Evolutionary conservation across 2,329 filamentous ascomycete genomes (phyloP).

Genomic region (Helotiales sp.): DNA sequence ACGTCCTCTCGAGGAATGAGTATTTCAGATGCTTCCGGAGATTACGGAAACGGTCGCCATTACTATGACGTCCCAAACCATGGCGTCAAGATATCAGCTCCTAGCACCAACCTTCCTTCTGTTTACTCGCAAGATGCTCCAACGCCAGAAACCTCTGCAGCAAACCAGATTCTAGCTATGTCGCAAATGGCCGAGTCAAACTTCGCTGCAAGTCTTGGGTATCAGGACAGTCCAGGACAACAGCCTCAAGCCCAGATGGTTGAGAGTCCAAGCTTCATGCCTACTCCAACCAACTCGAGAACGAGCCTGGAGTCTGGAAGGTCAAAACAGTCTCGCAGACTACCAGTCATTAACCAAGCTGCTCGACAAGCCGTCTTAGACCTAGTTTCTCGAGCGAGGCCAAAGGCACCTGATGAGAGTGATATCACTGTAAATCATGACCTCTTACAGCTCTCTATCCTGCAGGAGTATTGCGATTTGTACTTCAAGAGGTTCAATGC

Average conservation of each 20-base stretch:
- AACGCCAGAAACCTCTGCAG: constrained; percentile 15
- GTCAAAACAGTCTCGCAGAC: not conserved
- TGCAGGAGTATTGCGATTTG: constrained; percentile 58
- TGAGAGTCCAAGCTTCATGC: not conserved
- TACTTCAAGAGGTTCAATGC: constrained; percentile 63
- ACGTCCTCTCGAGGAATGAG: constrained; percentile 5
- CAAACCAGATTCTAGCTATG: constrained; percentile 17
- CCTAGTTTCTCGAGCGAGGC: constrained; percentile 50
- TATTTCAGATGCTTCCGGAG: constrained; percentile 4
- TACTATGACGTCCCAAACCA: not conserved
- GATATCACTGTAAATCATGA: constrained; percentile 49
- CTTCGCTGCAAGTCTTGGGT: constrained; percentile 10
- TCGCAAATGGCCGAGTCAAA: constrained; percentile 14
- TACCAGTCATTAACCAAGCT: constrained; percentile 40
- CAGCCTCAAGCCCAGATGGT: not conserved
- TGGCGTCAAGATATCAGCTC: not conserved
- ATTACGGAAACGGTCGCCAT: constrained; percentile 1
- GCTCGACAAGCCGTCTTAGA: constrained; percentile 45
- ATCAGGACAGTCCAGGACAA: not conserved
- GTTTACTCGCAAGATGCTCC: constrained; percentile 3
- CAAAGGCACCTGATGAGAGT: constrained; percentile 48
- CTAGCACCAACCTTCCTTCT: constrained; percentile 4
- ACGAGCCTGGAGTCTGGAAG: not conserved
- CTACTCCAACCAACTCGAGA: constrained; percentile 6
- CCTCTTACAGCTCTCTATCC: constrained; percentile 48